Percentiles rank a stretch among this genome's conserved stretches.
phyloP scores from a whole-genome alignment of 2,329 filamentous ascomycete species.

The Pseudogymnoascus sp. region DNA sequence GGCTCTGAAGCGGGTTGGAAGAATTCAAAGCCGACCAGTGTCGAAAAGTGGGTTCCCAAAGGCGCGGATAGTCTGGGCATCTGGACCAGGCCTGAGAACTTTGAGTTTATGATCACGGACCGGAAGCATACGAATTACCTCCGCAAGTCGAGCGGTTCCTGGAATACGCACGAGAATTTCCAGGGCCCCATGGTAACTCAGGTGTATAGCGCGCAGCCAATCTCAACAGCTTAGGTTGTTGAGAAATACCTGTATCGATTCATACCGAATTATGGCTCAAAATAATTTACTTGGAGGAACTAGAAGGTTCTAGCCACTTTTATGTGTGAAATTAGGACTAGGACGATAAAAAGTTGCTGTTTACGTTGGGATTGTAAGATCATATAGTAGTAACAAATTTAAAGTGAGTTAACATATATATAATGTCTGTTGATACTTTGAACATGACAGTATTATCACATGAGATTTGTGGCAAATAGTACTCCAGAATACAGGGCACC shows the following conservation, averaged over 20 bases:
- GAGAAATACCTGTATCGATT: neutral
- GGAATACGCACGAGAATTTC: conserved; percentile 3
- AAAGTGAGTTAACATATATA: neutral
- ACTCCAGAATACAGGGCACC: too few relatives aligned
- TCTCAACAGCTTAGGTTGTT: neutral
- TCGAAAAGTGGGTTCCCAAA: conserved; percentile 17
- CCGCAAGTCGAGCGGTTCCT: conserved; percentile 12
- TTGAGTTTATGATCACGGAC: conserved; percentile 13
- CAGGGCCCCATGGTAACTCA: neutral
- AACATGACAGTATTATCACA: too few relatives aligned
- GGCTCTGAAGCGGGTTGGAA: conserved; percentile 16
- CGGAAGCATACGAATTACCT: conserved; percentile 16
- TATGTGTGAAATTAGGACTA: neutral
- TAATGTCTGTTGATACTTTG: too few relatives aligned
- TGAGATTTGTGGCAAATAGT: too few relatives aligned
- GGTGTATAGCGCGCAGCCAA: neutral
- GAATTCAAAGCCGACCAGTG: conserved; percentile 9
- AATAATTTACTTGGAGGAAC: neutral
- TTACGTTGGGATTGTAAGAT: neutral
- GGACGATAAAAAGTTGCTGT: neutral
- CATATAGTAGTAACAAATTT: neutral
- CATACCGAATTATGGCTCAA: neutral
- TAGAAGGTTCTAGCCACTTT: too few relatives aligned
- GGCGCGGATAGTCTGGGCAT: conserved; percentile 13
- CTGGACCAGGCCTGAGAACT: conserved; percentile 14